Base-by-base conservation (phyloP, 148 eudicot genomes). In the Cornus kousa region DNA sequence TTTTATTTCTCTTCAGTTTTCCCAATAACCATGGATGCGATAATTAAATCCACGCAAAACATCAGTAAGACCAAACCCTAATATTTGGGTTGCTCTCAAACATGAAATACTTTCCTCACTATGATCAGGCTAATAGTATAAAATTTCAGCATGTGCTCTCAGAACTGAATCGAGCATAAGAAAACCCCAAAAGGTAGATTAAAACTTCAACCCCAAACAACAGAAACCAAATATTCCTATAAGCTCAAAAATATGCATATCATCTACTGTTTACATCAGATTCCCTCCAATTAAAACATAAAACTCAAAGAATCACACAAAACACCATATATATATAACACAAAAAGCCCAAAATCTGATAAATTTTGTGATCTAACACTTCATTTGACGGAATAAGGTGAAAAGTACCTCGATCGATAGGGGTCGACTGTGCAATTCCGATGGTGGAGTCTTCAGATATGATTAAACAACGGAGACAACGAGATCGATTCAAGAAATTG, bases 361-460 rank as follows among this genome's bases (percentile, higher is more conserved):
- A 53, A 53, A 53, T 16, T 53, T 20, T 23, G 40, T 53, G 82
- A 80, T 73, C 59, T 55, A 57, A 75, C 19, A 28, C 57, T 35
- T 33, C 28, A 73, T 35, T 80, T 68, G 73, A n/a, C 62, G 46
- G 60, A 43, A 40, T 28, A 24, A 79, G 28, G 71, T 17, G 68
- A 65, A 72, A 72, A 19, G 62, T 79, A 79, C 76, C 81, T 79
- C 76, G 76, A 79, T 79, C 81, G 48, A 72, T 31, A 62, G 76
- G 20, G 62, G 64, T 79, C 39, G 76, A 71, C 64, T 43, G 71
- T 79, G 70, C 60, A 75, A 71, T 71, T 79, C 62, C 76, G 62
- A 72, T 10, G 12, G 9, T 12, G 35, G 40, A 59, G 59, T 60
- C 57, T 48, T 71, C 23, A 8, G 65, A 43, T 24, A 50, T 53